These are phyloP conservation scores for Orychophragmus violaceus DNA, from an alignment of 345 rosid genomes.

Conservation along the genomic window DNA sequence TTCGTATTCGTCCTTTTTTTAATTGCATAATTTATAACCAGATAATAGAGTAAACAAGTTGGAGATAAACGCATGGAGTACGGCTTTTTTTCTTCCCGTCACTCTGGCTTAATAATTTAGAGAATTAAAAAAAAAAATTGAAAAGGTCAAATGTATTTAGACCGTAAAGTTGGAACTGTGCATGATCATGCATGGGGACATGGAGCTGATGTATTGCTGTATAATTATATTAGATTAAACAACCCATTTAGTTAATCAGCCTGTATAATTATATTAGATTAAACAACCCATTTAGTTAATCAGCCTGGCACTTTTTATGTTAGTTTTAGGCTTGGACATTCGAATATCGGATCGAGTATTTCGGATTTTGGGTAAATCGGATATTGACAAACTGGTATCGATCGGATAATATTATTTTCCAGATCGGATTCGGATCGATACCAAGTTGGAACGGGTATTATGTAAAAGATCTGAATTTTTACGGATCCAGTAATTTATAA, in stretches of 20 bases:
- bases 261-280: not conserved
- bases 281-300: not conserved
- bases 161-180: slow-evolving; percentile 13
- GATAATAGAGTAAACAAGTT: not conserved
- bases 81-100: not conserved
- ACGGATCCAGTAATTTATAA: too few relatives aligned
- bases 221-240: not conserved
- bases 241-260: not conserved
- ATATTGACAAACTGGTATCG: too few relatives aligned
- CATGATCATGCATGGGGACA: slow-evolving; percentile 16
- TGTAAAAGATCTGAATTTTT: too few relatives aligned
- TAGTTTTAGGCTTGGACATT: too few relatives aligned
- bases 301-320: too few relatives aligned
- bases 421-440: too few relatives aligned
- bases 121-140: not conserved
- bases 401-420: too few relatives aligned
- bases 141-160: slow-evolving; percentile 23
- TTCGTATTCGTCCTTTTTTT: not conserved
- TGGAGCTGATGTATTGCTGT: not conserved
- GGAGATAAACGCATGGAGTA: not conserved
- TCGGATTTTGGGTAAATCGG: too few relatives aligned
- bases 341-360: too few relatives aligned
- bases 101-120: not conserved
- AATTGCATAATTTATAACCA: not conserved
- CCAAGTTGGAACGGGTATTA: too few relatives aligned